Base-by-base conservation (phyloP, 2,329 filamentous ascomycete species). In the Kalmusia sp. region DNA sequence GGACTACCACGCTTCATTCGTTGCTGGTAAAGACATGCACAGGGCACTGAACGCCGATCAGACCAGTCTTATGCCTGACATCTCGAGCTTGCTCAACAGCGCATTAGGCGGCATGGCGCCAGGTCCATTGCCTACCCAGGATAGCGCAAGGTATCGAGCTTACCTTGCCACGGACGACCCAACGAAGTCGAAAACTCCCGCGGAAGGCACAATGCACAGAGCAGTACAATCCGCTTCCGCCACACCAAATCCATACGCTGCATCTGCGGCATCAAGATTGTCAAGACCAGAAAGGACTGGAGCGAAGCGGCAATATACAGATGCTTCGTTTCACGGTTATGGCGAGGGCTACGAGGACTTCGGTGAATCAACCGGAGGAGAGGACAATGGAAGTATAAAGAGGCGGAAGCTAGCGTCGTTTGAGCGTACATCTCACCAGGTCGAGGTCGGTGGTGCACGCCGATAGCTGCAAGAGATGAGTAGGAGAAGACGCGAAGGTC, bases 261-360 rank as follows among this genome's bases (percentile, higher is more conserved):
- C 73, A 7, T 70, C 73, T 6, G 69, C 72, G n/a, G 68, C 67
- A n/a, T 63, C 67, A 49, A 81, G 84, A 50, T 73, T 76, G 9
- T 72, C 78, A 33, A 80, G 89, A 49, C 85, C 88, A 28, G 86
- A 87, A 62, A 82, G 90, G 41, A 79, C 81, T 50, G 82, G 84
- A 57, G 91, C 89, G 78, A 92, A 92, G 80, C 83, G 90, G 41
- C 84, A 87, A 57, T 93, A 92, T 68, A 86, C 87, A 33, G 90
- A 93, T 59, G 84, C 81, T 63, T 90, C 87, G 64, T 93, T 84
- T 67, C 86, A 89, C 64, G 89, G 90, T 35, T 92, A 92, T 65
- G 84, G 85, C 38, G 88, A 92, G 61, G 87, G 87, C 28, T 91
- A 82, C 61, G 89, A 92, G 57, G 88, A 91, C 59, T 88, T 89